A percentile compares a stretch with the other conserved stretches of the same genome.
phyloP scores from a whole-genome alignment of 2,329 filamentous ascomycete genomes.

The Microsporum canis region DNA sequence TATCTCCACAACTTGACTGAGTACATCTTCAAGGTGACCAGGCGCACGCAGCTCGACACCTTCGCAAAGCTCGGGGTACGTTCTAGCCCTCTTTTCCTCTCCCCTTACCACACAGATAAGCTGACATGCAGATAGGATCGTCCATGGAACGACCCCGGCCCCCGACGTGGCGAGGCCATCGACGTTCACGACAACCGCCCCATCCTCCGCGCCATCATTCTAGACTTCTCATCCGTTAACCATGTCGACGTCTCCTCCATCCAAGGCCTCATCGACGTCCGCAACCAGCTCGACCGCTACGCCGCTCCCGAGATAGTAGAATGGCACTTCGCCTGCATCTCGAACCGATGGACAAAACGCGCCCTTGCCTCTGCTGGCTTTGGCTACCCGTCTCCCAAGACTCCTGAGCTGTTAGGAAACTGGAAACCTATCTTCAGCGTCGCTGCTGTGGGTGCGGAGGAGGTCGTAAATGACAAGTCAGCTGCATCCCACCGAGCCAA shows the following conservation, averaged over 20 bases:
- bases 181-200: conserved; percentile 29
- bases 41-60: conserved; percentile 34
- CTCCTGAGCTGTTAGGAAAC: conserved; percentile 9
- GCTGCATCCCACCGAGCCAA: not conserved
- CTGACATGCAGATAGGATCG: conserved; percentile 27
- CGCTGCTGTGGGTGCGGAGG: conserved; percentile 3
- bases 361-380: conserved; percentile 46
- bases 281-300: conserved; percentile 44
- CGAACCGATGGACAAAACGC: conserved; percentile 47
- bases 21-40: conserved; percentile 37
- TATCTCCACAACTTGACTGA: conserved; percentile 42
- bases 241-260: conserved; percentile 46
- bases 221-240: conserved; percentile 47
- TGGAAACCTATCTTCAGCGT: conserved; percentile 13
- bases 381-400: conserved; percentile 29
- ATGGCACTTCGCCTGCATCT: conserved; percentile 41
- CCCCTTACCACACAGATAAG: not conserved
- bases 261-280: conserved; percentile 44
- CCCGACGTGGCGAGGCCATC: conserved; percentile 16
- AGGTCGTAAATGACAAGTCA: conserved; percentile 3
- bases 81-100: not conserved
- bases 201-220: conserved; percentile 42
- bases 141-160: conserved; percentile 46
- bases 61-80: conserved; percentile 12
- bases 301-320: conserved; percentile 30